Conservation (phyloP, 352 stramenopile genomes). For the Globisporangium emineosum region DNA sequence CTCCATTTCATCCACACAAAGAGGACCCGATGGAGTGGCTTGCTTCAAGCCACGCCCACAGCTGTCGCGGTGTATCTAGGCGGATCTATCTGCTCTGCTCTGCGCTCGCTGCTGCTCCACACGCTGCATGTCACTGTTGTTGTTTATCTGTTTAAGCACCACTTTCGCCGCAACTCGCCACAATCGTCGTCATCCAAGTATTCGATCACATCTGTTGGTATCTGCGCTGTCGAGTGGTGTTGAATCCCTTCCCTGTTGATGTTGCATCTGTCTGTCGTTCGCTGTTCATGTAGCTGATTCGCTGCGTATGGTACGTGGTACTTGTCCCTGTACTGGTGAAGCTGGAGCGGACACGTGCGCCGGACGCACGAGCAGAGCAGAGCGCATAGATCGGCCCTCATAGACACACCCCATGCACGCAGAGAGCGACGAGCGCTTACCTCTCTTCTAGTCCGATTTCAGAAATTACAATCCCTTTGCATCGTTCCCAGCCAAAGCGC, state of each 20-base stretch:
- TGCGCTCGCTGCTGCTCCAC: background rate
- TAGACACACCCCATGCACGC: background rate
- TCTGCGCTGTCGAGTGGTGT: background rate
- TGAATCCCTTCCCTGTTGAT: background rate
- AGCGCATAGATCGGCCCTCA: constrained; percentile 1
- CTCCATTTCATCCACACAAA: background rate
- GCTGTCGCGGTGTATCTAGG: background rate
- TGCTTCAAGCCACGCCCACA: background rate
- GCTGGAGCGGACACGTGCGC: background rate
- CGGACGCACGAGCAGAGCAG: background rate
- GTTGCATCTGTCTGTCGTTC: background rate
- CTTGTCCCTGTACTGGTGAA: background rate
- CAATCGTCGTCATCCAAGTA: background rate
- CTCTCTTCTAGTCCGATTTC: constrained; percentile 89
- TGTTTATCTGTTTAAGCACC: background rate
- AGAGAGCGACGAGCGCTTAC: constrained; percentile 28
- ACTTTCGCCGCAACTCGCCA: background rate
- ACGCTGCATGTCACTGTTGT: background rate
- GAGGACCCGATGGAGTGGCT: background rate
- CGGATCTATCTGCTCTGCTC: constrained; percentile 1
- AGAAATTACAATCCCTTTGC: constrained; percentile 53
- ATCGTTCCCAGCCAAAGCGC: constrained; percentile 17
- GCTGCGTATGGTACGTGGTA: background rate
- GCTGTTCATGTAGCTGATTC: background rate
- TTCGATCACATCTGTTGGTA: background rate